Evolutionary conservation across 371 early-diverging fungal genomes (phyloP).

Genomic region (Parasitella parasitica): DNA sequence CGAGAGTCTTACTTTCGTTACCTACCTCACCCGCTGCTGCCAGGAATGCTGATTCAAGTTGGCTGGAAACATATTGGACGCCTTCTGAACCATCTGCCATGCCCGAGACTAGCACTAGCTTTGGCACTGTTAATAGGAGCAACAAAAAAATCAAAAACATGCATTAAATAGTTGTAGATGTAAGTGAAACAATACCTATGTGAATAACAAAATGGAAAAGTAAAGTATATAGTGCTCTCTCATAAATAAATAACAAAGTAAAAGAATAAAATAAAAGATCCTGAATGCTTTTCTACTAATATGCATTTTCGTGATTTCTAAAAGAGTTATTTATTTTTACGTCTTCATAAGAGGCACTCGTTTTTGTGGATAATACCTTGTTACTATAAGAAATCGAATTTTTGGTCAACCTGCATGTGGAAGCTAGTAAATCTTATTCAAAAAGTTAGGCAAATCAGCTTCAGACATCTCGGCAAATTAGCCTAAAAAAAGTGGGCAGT

Average conservation of each 20-base stretch:
- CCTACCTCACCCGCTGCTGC: not conserved
- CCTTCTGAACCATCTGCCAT: not conserved
- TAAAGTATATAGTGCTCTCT: no score
- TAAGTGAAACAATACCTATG: not conserved
- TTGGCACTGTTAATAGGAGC: slow-evolving; percentile 3
- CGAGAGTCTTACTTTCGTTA: not conserved
- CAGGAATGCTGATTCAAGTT: slow-evolving; percentile 2
- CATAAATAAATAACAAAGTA: not conserved
- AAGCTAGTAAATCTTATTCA: not conserved
- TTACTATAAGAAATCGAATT: slow-evolving; percentile 7
- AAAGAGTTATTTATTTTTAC: slow-evolving; percentile 3
- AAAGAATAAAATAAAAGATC: not conserved
- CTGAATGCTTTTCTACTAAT: slow-evolving; percentile 1
- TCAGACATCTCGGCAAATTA: not conserved
- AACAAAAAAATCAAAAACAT: not conserved
- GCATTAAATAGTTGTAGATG: not conserved
- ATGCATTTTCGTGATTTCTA: slow-evolving; percentile 10
- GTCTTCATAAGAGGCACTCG: slow-evolving; percentile 6
- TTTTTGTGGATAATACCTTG: not conserved
- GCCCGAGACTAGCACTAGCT: slow-evolving; percentile 4
- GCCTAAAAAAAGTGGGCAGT: no score
- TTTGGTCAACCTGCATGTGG: not conserved
- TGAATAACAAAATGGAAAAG: not conserved
- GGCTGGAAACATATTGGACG: slow-evolving; percentile 12
- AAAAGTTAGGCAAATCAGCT: not conserved